Percentiles rank a stretch among this genome's conserved stretches.
phyloP scores from a whole-genome alignment of 73 alveolate species.

The Paramecium caudatum region DNA sequence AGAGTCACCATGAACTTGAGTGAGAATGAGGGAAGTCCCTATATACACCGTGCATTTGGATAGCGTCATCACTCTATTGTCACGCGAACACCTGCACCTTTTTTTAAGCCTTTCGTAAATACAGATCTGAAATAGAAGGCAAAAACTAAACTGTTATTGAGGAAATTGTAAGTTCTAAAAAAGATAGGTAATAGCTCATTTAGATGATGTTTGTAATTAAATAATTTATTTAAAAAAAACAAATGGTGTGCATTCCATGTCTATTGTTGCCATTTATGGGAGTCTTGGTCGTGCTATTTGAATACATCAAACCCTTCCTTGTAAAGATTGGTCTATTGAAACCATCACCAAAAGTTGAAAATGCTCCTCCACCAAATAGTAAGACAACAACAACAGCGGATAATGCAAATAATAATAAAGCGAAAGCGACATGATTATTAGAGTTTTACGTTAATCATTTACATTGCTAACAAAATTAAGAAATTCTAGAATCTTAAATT shows the following conservation, averaged over 20 bases:
- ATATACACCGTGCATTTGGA: not conserved
- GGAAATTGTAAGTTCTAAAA: not conserved
- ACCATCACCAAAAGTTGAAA: slow-evolving; percentile 17
- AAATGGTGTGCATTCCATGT: slow-evolving; percentile 66
- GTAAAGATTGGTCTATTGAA: slow-evolving; percentile 18
- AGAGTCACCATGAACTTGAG: not conserved
- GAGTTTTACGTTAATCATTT: no score
- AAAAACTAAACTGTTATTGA: not conserved
- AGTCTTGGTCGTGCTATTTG: slow-evolving; percentile 10
- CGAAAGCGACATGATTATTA: no score
- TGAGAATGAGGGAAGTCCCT: not conserved
- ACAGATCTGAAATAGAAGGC: not conserved
- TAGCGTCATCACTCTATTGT: not conserved
- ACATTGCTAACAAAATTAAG: no score
- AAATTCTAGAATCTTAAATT: no score
- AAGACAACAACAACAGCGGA: no score
- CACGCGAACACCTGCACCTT: not conserved
- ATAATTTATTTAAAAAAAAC: not conserved
- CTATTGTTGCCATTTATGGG: not conserved
- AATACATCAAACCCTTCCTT: slow-evolving; percentile 39
- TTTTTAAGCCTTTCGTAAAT: not conserved
- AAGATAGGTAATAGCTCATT: slow-evolving; percentile 10
- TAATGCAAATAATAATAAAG: no score
- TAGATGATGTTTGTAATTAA: not conserved
- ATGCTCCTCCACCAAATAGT: no score